phyloP scores from a whole-genome alignment of 768 basidiomycete species.

The Leucocoprinus birnbaumii region DNA sequence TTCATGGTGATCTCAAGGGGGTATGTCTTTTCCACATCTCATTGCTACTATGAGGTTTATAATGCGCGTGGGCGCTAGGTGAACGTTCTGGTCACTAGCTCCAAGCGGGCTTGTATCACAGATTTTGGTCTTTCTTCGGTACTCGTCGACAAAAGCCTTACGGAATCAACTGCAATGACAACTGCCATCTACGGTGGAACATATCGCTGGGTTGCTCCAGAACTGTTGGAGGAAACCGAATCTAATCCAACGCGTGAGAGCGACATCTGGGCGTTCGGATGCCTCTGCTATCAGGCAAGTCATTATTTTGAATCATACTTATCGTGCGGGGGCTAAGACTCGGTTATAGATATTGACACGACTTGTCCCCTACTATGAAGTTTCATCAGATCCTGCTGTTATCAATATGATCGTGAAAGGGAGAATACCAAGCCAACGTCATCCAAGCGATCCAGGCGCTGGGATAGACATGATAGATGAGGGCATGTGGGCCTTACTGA shows the following conservation, averaged over 20 bases:
- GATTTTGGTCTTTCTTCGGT: constrained; percentile 23
- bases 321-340: background rate
- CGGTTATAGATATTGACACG: background rate
- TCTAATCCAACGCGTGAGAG: constrained; percentile 10
- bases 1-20: constrained; percentile 22
- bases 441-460: constrained; percentile 8
- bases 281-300: constrained; percentile 20
- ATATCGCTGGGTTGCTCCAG: constrained; percentile 21
- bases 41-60: background rate
- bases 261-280: constrained; percentile 18
- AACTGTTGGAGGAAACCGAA: constrained; percentile 15
- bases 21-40: constrained; percentile 8
- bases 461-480: constrained; percentile 15
- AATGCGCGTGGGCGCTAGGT: constrained; percentile 12
- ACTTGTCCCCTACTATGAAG: background rate
- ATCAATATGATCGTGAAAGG: constrained; percentile 19
- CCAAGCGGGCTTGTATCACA: constrained; percentile 18
- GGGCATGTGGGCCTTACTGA: constrained; percentile 18
- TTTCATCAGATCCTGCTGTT: constrained; percentile 12
- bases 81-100: constrained; percentile 21
- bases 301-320: constrained; percentile 5
- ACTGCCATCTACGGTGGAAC: constrained; percentile 15
- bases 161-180: constrained; percentile 12
- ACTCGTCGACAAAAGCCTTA: constrained; percentile 14
- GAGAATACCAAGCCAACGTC: constrained; percentile 14